A percentile compares a stretch with the other conserved stretches of the same genome.
These are phyloP conservation scores for Claviceps maximensis DNA, from an alignment of 2,329 filamentous ascomycete genomes.

Conservation along the genomic window DNA sequence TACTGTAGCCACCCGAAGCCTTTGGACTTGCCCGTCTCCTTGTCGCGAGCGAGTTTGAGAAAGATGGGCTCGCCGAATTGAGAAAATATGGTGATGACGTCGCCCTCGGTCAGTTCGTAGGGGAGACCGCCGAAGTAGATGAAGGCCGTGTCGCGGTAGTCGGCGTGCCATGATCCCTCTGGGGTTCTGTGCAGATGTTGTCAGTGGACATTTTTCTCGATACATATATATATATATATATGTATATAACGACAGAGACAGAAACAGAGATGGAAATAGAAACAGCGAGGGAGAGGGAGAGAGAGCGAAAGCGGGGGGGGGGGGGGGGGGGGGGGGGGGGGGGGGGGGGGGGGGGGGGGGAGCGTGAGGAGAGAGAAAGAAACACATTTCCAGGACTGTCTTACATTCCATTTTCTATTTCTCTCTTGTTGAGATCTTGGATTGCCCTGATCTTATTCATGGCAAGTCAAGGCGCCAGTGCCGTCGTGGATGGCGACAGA, in stretches of 20 bases:
- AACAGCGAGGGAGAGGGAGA: too few species aligned
- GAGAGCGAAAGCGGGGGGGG: too few species aligned
- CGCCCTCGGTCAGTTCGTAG: slow-evolving; percentile 87
- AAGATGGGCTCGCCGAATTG: slow-evolving; percentile 94
- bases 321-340: too few species aligned
- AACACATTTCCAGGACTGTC: slow-evolving; percentile 14
- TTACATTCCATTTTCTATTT: slow-evolving; percentile 78
- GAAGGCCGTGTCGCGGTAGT: slow-evolving; percentile 95
- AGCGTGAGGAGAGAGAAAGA: not conserved
- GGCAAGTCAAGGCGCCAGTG: slow-evolving; percentile 10
- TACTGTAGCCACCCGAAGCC: slow-evolving; percentile 97
- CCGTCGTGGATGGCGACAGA: not conserved
- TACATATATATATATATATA: too few species aligned
- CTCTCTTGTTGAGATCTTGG: slow-evolving; percentile 82
- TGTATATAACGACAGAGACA: too few species aligned
- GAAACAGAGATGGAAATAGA: too few species aligned
- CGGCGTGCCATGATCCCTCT: slow-evolving; percentile 88
- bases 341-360: too few species aligned
- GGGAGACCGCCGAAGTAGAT: slow-evolving; percentile 91
- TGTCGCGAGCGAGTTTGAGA: slow-evolving; percentile 84
- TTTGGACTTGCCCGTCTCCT: slow-evolving; percentile 87
- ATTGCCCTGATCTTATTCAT: slow-evolving; percentile 96
- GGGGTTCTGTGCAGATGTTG: slow-evolving; percentile 42
- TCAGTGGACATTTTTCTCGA: slow-evolving; percentile 10
- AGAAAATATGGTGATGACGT: slow-evolving; percentile 91